These are phyloP conservation scores for Thinopyrum elongatum DNA, from an alignment of 176 grass and related monocot species.

Conservation along the genomic window DNA sequence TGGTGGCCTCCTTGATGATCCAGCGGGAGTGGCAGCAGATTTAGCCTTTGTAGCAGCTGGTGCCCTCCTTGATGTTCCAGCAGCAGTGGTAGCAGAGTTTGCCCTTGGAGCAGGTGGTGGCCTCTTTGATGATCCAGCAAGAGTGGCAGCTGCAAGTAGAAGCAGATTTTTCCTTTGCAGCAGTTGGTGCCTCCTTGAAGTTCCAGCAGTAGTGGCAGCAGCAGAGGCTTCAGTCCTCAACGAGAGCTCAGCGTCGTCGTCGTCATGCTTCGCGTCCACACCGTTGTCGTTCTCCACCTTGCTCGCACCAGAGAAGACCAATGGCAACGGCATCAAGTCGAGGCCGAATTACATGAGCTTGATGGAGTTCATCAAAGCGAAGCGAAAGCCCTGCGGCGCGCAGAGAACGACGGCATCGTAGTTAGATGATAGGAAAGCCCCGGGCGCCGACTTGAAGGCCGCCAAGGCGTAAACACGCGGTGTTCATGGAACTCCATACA, in stretches of 20 bases:
- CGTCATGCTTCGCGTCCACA: slow-evolving; percentile 67
- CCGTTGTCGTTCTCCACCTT: slow-evolving; percentile 59
- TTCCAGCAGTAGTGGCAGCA: too few relatives aligned
- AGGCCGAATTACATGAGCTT: slow-evolving; percentile 90
- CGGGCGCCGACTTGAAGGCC: slow-evolving; percentile 36
- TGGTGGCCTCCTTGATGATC: too few relatives aligned
- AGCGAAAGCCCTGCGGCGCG: slow-evolving; percentile 42
- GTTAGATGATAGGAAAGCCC: slow-evolving; percentile 42
- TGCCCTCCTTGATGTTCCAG: too few relatives aligned
- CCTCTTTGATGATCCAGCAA: too few relatives aligned
- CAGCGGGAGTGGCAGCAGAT: too few relatives aligned
- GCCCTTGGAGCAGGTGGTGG: too few relatives aligned
- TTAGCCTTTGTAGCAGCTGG: too few relatives aligned
- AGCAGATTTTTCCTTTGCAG: too few relatives aligned
- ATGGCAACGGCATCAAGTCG: slow-evolving; percentile 28
- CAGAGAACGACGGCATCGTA: slow-evolving; percentile 16
- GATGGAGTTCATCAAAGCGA: slow-evolving; percentile 87
- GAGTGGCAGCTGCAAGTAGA: too few relatives aligned
- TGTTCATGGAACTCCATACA: neutral
- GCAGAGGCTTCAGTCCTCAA: too few relatives aligned
- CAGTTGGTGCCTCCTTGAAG: too few relatives aligned
- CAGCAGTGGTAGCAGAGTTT: too few relatives aligned
- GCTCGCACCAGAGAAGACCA: slow-evolving; percentile 52
- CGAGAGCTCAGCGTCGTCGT: slow-evolving; percentile 80
- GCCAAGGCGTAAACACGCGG: slow-evolving; percentile 14